Percentiles rank a stretch among this genome's conserved stretches.
Evolutionary conservation across 352 stramenopile species (phyloP).

Genomic region (Ophiocytium majus): DNA sequence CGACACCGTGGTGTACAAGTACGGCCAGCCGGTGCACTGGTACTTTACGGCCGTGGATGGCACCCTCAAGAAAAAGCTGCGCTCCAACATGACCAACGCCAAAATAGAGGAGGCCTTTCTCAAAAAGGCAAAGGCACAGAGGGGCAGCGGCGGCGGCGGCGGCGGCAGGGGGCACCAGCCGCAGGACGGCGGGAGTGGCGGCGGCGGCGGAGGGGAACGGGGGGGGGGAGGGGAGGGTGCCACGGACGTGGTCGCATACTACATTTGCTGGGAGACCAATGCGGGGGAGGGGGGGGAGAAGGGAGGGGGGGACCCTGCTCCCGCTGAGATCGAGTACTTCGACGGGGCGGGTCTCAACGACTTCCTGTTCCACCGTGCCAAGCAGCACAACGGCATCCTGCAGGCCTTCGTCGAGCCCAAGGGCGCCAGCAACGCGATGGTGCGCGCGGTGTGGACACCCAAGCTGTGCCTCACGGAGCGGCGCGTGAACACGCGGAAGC

Average conservation of each 20-base stretch:
- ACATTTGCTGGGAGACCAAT: constrained; percentile 48
- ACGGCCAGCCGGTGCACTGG: constrained; percentile 82
- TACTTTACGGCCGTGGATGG: constrained; percentile 83
- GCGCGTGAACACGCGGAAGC: constrained; percentile 76
- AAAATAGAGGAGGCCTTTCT: constrained; percentile 89
- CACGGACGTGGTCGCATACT: constrained; percentile 52
- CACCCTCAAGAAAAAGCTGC: constrained; percentile 83
- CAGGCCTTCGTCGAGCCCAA: constrained; percentile 90
- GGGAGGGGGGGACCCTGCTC: not conserved
- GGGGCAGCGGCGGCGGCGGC: constrained; percentile 66
- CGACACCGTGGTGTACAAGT: constrained; percentile 88
- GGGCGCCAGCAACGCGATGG: constrained; percentile 73
- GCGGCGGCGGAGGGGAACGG: constrained; percentile 53
- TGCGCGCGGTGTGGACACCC: constrained; percentile 87
- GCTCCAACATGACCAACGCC: constrained; percentile 79
- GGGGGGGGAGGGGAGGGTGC: too few relatives aligned
- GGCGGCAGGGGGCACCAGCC: constrained; percentile 63
- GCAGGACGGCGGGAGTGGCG: not conserved
- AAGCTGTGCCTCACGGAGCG: constrained; percentile 90
- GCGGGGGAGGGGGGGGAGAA: not conserved
- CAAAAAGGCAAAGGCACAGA: constrained; percentile 57
- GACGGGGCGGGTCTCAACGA: constrained; percentile 57
- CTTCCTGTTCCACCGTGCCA: constrained; percentile 85
- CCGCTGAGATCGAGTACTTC: constrained; percentile 38
- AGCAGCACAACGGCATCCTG: constrained; percentile 83